Evolutionary conservation across 2,329 filamentous ascomycete species (phyloP).

Genomic region (Fusarium mundagurra): DNA sequence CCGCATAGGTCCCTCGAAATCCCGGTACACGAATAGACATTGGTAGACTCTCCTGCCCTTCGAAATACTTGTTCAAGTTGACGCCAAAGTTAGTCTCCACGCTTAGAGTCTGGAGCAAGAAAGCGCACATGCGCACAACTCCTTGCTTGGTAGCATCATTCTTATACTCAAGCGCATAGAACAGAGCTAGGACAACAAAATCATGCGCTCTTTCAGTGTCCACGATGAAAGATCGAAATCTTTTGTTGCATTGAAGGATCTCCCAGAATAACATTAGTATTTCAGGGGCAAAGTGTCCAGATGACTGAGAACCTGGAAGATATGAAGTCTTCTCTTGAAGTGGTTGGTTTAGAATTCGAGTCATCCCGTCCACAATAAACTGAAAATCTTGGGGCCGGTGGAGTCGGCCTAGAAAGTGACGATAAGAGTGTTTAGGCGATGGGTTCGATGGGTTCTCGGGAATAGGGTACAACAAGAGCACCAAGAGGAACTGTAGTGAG

Average conservation of each 20-base stretch:
- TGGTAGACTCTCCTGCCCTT: conserved; percentile 88
- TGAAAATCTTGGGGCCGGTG: conserved; percentile 97
- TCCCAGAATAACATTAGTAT: conserved; percentile 99
- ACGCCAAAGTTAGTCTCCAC: conserved; percentile 91
- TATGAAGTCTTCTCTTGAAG: conserved; percentile 90
- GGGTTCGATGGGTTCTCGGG: conserved; percentile 75
- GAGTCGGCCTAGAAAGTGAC: conserved; percentile 88
- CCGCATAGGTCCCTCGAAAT: conserved; percentile 90
- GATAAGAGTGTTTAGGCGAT: conserved; percentile 88
- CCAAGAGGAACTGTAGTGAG: conserved; percentile 88
- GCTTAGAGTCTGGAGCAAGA: conserved; percentile 92
- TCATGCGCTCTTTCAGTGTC: conserved; percentile 94
- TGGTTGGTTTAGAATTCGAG: conserved; percentile 89
- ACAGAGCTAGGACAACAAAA: conserved; percentile 88
- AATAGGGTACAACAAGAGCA: conserved; percentile 85
- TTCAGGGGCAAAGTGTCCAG: conserved; percentile 89
- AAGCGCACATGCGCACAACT: conserved; percentile 96
- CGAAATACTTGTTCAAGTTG: conserved; percentile 88
- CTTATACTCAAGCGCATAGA: conserved; percentile 92
- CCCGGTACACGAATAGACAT: conserved; percentile 80
- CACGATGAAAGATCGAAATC: conserved; percentile 95
- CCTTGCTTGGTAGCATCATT: conserved; percentile 89
- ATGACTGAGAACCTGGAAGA: conserved; percentile 82
- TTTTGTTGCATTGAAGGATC: conserved; percentile 94
- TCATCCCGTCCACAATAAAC: conserved; percentile 95